Base-by-base conservation (phyloP, 352 stramenopile genomes). In the Aphanomyces stellatus region DNA sequence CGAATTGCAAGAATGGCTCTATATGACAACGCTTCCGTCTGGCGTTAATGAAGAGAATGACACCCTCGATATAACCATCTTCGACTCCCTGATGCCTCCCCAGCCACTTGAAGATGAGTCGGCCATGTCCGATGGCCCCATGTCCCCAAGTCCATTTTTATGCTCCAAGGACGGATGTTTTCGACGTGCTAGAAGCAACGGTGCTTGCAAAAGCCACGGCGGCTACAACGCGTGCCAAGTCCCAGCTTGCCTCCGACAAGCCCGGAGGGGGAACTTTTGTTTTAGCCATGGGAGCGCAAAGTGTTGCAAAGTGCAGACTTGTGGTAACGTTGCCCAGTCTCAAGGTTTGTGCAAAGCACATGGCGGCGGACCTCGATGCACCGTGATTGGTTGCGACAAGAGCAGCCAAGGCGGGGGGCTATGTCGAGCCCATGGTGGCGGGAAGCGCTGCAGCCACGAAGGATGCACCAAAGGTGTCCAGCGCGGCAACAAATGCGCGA, bases 191-290 rank as follows among this genome's bases (percentile, higher is more conserved):
- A n/a, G n/a, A n/a, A n/a, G n/a, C n/a, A n/a, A n/a, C 71, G 85
- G 85, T 25, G 90, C 90, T 57, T 93, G 85, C 76, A 93, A 93
- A 73, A 90, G 80, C 11, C 85, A 93, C 75, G 83, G 82, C n/a
- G 85, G 85, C 17, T 81, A 80, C 25, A 80, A 81, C 62, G 90
- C 90, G 70, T 93, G 85, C 74, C 87, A 74, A 64, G 91, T 93
- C 42, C 79, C 87, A 19, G 82, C 81, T 24, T 93, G 85, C 74
- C 88, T 88, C 65, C 91, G 91, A 74, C 88, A 78, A 64, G 89
- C 79, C 61, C 82, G 91, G 74, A 91, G 90, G 71, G 85, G 85
- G 25, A 80, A 91, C 67, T 91, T 91, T 41, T 93, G 85, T 71
- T 91, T 91, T 28, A 82, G 82, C 64, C 85, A 93, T 72, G 85